These are phyloP conservation scores for Hordeum pubiflorum DNA, from an alignment of 202 grass and related monocot genomes.

Conservation along the genomic window DNA sequence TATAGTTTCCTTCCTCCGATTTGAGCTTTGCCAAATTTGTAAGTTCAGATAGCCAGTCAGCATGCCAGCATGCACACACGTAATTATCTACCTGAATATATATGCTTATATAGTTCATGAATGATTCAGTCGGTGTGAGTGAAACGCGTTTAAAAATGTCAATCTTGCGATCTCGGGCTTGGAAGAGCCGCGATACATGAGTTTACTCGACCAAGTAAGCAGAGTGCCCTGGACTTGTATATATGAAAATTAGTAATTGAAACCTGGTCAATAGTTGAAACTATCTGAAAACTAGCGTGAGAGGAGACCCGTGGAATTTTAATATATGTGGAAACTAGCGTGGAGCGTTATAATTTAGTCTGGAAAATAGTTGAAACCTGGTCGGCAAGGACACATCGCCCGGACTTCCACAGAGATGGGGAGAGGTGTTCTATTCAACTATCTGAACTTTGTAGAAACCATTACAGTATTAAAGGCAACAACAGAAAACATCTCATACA, in stretches of 20 bases:
- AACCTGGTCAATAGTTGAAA: no score
- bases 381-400: no score
- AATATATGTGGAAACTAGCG: background rate
- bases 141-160: background rate
- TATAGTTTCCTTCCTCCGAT: background rate
- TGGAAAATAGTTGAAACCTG: no score
- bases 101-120: background rate
- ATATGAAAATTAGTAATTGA: background rate
- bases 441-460: background rate
- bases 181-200: constrained; percentile 6
- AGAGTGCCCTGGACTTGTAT: background rate
- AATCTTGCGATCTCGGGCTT: constrained; percentile 21
- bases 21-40: background rate
- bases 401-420: no score
- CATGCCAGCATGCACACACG: background rate
- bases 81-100: background rate
- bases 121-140: background rate
- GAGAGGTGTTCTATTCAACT: background rate
- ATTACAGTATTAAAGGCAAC: background rate
- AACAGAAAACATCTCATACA: background rate
- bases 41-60: constrained; percentile 15
- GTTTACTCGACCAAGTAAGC: constrained; percentile 29
- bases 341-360: background rate
- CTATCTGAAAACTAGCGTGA: no score
- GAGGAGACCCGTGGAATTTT: background rate